phyloP scores from a whole-genome alignment of 2,329 filamentous ascomycete genomes.

The Calonectria ilicicola region DNA sequence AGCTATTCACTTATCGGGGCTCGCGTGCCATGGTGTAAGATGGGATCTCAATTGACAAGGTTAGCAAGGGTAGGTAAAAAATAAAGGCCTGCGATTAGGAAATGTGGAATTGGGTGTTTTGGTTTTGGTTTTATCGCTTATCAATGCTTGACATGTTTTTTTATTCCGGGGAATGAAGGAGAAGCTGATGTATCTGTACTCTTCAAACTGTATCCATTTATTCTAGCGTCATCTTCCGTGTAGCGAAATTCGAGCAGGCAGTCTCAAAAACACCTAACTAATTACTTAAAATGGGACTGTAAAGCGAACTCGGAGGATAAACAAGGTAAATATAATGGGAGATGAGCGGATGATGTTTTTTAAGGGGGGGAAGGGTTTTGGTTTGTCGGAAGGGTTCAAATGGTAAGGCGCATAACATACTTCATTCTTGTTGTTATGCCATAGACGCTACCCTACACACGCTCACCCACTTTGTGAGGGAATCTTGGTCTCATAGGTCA shows the following conservation, averaged over 20 bases:
- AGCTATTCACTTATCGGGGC: conserved; percentile 27
- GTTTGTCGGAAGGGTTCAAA: neutral
- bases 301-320: too few species aligned
- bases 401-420: neutral
- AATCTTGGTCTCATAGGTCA: conserved; percentile 2
- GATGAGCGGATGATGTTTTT: too few species aligned
- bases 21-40: conserved; percentile 16
- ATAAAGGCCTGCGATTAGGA: neutral
- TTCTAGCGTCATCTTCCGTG: too few species aligned
- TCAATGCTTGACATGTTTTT: too few species aligned
- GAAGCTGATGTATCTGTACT: too few species aligned
- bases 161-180: too few species aligned
- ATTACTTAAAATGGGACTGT: too few species aligned
- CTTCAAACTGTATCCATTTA: too few species aligned
- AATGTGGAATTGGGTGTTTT: neutral
- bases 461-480: neutral
- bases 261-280: too few species aligned
- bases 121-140: neutral
- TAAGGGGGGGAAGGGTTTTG: too few species aligned
- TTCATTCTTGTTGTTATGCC: neutral
- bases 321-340: too few species aligned
- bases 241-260: too few species aligned
- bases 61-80: neutral
- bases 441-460: neutral
- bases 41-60: neutral